Conservation (phyloP, 176 grass and related monocot species). For the Zea luxurians region DNA sequence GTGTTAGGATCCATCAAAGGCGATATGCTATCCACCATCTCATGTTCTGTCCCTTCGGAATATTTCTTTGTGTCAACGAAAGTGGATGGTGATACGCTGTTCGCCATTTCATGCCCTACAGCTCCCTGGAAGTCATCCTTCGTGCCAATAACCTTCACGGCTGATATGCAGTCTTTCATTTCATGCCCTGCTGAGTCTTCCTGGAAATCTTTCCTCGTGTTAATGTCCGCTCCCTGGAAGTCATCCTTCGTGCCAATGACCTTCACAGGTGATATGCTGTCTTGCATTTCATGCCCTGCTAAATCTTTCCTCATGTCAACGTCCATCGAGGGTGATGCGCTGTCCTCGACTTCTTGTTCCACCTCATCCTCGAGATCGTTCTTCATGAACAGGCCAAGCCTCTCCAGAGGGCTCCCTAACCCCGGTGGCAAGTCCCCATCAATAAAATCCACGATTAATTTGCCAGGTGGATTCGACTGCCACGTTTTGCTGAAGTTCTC, state of each 20-base stretch:
- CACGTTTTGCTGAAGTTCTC: conserved; percentile 50
- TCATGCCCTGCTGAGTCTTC: conserved; percentile 37
- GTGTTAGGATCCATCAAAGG: conserved; percentile 22
- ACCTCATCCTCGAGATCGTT: conserved; percentile 56
- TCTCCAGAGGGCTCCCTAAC: conserved; percentile 63
- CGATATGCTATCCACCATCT: background rate
- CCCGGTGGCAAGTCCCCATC: conserved; percentile 46
- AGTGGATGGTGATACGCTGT: background rate
- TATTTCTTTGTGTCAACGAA: too few species aligned
- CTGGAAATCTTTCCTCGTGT: background rate
- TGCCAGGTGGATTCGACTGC: conserved; percentile 31
- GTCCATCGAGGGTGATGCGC: conserved; percentile 26
- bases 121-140: background rate
- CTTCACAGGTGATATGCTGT: conserved; percentile 31
- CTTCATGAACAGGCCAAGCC: conserved; percentile 85
- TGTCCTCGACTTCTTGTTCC: conserved; percentile 49
- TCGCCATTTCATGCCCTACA: background rate
- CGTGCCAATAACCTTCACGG: background rate
- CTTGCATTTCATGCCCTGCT: conserved; percentile 33
- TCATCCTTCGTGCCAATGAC: background rate
- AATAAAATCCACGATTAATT: conserved; percentile 42
- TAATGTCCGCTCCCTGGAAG: background rate
- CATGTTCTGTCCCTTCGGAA: background rate
- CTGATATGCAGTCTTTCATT: conserved; percentile 41
- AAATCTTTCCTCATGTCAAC: conserved; percentile 46